Conservation (phyloP, 2,329 filamentous ascomycete genomes). For the Aspergillus caelatus region DNA sequence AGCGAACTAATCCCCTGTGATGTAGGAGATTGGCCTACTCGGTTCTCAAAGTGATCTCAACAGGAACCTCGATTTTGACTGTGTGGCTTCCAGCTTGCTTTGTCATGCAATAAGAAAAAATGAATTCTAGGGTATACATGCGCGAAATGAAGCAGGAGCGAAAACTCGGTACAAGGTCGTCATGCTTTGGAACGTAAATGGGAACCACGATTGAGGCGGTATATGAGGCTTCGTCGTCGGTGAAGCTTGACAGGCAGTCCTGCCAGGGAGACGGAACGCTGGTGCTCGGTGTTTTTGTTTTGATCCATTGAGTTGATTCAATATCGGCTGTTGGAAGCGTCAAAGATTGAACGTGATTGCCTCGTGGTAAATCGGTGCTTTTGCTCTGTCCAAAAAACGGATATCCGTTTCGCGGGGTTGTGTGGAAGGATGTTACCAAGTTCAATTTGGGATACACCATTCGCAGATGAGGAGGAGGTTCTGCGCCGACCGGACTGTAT, state of each 20-base stretch:
- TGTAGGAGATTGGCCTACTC: no score
- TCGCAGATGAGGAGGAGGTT: not conserved
- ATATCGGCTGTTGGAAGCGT: not conserved
- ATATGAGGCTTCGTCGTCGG: not conserved
- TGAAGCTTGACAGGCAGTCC: not conserved
- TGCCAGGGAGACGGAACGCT: not conserved
- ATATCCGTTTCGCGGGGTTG: not conserved
- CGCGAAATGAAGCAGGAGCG: not conserved
- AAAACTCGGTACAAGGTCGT: not conserved
- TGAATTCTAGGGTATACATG: not conserved
- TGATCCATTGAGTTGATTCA: not conserved
- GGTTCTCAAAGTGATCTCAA: not conserved
- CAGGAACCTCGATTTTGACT: not conserved
- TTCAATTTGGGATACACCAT: not conserved
- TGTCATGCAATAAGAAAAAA: not conserved
- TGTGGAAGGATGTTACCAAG: not conserved
- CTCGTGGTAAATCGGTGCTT: not conserved
- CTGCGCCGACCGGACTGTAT: not conserved
- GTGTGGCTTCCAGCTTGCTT: not conserved
- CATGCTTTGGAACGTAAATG: not conserved
- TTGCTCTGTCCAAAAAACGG: not conserved
- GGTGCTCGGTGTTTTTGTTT: not conserved
- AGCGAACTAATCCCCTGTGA: no score
- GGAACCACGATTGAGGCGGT: not conserved
- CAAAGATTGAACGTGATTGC: not conserved